phyloP scores from a whole-genome alignment of 2,329 filamentous ascomycete species.

The Aurifilum marmelostoma region DNA sequence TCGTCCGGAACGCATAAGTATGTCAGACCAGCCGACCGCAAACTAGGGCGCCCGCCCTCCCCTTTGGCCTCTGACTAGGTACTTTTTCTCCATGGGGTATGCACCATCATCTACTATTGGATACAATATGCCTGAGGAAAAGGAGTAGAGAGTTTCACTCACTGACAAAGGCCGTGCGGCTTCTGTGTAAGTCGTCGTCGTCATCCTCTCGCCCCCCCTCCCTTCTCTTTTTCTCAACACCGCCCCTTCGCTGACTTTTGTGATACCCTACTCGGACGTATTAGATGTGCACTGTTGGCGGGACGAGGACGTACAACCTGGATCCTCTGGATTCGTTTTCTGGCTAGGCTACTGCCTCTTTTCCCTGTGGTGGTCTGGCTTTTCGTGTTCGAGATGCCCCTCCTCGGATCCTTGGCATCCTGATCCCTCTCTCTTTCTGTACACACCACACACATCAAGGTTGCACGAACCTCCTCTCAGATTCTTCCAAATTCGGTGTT shows the following conservation, averaged over 20 bases:
- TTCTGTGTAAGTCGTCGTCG: background rate
- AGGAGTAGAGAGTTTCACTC: too few species aligned
- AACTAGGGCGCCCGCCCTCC: too few species aligned
- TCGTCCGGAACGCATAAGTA: background rate
- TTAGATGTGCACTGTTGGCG: background rate
- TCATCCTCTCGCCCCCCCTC: background rate
- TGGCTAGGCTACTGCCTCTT: background rate
- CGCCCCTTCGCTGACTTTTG: too few species aligned
- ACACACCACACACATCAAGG: background rate
- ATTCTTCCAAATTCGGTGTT: background rate
- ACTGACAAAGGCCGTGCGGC: too few species aligned
- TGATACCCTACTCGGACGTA: too few species aligned
- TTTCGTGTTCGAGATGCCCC: background rate
- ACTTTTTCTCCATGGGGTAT: background rate
- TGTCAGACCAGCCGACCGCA: background rate
- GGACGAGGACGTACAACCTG: background rate
- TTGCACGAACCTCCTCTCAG: background rate
- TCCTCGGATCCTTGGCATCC: background rate
- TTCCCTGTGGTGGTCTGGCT: background rate
- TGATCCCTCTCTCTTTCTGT: background rate
- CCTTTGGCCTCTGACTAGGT: background rate
- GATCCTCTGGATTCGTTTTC: background rate
- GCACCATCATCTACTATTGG: background rate
- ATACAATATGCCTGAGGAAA: too few species aligned
- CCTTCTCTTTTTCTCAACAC: too few species aligned